Base-by-base conservation (phyloP, 1,284 basidiomycete species). In the Gastroboletus turbinatus region DNA sequence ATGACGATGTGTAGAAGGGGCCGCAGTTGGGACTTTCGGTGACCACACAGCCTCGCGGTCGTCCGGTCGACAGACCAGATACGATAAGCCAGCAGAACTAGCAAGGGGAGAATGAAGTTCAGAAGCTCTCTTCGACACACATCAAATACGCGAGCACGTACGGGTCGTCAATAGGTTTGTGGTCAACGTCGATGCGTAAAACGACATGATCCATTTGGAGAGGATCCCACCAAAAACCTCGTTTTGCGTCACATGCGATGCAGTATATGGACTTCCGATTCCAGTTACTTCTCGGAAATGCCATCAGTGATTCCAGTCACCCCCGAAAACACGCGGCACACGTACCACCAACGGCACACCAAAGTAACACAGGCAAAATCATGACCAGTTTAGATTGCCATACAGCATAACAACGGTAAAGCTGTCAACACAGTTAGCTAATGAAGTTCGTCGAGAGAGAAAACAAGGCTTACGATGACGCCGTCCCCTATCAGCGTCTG, bases 401-500 rank as follows among this genome's bases (percentile, higher is more conserved):
- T 19, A 54, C 46, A 2, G 40, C 42, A 16, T 58, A 58, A 36
- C 60, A 61, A 2, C 55, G 60, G 43, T 60, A 62, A n/a, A 61
- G 46, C 59, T 60, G 7, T 14, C 17, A 21, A n/a, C 5, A 6
- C 1, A 2, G 4, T 61, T 16, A 45, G 30, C 9, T 21, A 16
- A 23, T 13, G 23, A 30, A 13, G 2, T 10, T 46, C 25, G n/a
- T 16, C 23, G 10, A 14, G 29, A 44, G 13, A 8, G 3, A 19
- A 8, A 35, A 42, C 0, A 30, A 32, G 29, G 35, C 51, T 62
- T n/a, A 60, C 57, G 8, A 45, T 29, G 14, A 55, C 69, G 13
- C 62, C 70, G 38, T 73, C 70, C 3, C 68, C 65, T 40, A 70
- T 59, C 21, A 72, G 60, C 1, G 70, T 72, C 45, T 73, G 69